These are phyloP conservation scores for Pyrenophora graminea DNA, from an alignment of 2,329 filamentous ascomycete species.

Conservation along the genomic window DNA sequence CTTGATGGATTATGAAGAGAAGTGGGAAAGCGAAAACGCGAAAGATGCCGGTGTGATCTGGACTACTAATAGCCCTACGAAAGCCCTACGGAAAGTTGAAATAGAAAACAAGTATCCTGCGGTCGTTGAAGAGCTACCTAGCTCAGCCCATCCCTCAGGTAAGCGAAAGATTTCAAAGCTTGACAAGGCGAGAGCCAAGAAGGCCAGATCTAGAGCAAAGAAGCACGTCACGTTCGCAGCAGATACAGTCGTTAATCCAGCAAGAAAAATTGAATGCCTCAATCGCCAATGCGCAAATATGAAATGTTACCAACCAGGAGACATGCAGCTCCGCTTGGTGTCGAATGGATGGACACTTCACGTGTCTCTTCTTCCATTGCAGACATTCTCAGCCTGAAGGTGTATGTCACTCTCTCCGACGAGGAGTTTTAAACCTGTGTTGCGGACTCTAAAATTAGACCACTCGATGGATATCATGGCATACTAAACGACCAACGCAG, in stretches of 20 bases:
- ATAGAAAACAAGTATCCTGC: neutral
- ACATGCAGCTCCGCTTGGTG: neutral
- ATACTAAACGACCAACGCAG: neutral
- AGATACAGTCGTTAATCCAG: neutral
- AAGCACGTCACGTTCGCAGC: neutral
- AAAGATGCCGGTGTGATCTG: neutral
- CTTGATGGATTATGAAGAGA: neutral
- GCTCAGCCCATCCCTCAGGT: accelerated
- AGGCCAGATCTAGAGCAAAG: neutral
- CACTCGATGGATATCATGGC: neutral
- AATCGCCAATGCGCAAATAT: neutral
- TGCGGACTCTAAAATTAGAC: neutral
- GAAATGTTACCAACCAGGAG: neutral
- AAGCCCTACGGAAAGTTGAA: neutral
- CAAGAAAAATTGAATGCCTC: neutral
- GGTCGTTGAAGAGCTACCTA: neutral
- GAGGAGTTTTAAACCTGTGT: neutral
- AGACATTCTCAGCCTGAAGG: neutral
- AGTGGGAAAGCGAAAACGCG: neutral
- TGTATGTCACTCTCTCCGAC: neutral
- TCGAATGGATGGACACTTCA: neutral
- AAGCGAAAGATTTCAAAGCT: neutral
- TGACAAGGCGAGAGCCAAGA: neutral
- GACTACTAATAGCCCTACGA: neutral
- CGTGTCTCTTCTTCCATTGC: neutral